Evolutionary conservation across 441 rosid species (phyloP).

Genomic region (Capsella rubella): DNA sequence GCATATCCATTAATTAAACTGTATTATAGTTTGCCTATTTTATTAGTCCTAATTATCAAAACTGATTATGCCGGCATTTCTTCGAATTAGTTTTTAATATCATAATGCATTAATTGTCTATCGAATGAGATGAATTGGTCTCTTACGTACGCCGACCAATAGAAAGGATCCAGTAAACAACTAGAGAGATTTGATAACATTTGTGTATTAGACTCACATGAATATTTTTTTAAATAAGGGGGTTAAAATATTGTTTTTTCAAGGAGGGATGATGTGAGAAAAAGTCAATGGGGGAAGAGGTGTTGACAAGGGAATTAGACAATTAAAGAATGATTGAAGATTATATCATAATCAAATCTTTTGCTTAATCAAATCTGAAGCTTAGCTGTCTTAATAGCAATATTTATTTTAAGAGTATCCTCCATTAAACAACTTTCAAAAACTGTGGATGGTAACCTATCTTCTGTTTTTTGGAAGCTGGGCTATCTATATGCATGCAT

Average conservation of each 20-base stretch:
- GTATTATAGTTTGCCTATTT: not conserved
- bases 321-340: not conserved
- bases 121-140: conserved; percentile 8
- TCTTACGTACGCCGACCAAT: conserved; percentile 21
- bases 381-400: conserved; percentile 19
- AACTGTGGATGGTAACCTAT: not conserved
- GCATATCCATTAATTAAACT: not conserved
- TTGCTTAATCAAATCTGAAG: conserved; percentile 17
- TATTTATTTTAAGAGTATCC: not conserved
- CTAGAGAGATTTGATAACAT: conserved; percentile 3
- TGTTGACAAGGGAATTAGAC: conserved; percentile 3
- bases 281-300: conserved; percentile 3
- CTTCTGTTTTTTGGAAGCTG: conserved; percentile 1
- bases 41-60: too few species aligned
- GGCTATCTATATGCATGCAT: not conserved
- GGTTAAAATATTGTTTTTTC: conserved; percentile 5
- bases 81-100: not conserved
- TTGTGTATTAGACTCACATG: not conserved
- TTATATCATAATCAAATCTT: not conserved
- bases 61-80: not conserved
- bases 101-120: not conserved
- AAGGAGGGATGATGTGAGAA: conserved; percentile 6
- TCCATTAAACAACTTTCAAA: conserved; percentile 3
- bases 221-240: not conserved
- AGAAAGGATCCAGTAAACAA: conserved; percentile 22